Base-by-base conservation (phyloP, 768 basidiomycete genomes). In the Kwoniella heveanensis region DNA sequence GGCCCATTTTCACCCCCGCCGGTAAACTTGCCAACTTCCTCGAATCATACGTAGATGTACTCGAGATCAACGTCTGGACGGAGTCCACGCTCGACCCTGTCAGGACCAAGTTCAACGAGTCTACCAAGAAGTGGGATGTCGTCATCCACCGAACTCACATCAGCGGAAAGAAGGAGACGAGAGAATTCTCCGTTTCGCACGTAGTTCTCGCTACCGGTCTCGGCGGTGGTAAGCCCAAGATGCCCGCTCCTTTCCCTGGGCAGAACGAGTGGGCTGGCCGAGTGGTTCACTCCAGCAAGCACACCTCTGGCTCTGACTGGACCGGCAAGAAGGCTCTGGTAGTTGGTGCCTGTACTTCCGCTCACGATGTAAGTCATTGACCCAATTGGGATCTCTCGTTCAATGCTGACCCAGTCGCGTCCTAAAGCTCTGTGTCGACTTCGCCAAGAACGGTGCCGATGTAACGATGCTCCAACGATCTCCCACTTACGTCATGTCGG, bases 61-160 rank as follows among this genome's bases (percentile, higher is more conserved):
- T 88, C 60, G 88, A 88, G 64, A 79, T 89, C 57, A 85, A 87
- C 67, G 83, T 86, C 5, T 88, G 88, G 88, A 85, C 83, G 48
- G 46, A 71, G 37, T 58, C 77, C 19, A 65, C 65, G 1, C 44
- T 75, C 26, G 62, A 66, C 46, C n/a, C 80, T 73, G 29, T 27
- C 7, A 32, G 57, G 58, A 73, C 74, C 50, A 39, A 61, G 26
- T 76, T 63, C 63, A 59, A 74, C 57, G 64, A 64, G 29, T 26
- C 25, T n/a, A 64, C 58, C 77, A 83, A 83, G 26, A 77, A 69
- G 83, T 68, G 76, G 80, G 15, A 65, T 68, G 51, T 79, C 76
- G 50, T 62, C 53, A 62, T 75, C 48, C 30, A 54, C 54, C 65
- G 71, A 27, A 64, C 57, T 10, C 49, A 29, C 24, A 32, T 32